phyloP scores from a whole-genome alignment of 352 stramenopile genomes.

The Phytophthora meadii region DNA sequence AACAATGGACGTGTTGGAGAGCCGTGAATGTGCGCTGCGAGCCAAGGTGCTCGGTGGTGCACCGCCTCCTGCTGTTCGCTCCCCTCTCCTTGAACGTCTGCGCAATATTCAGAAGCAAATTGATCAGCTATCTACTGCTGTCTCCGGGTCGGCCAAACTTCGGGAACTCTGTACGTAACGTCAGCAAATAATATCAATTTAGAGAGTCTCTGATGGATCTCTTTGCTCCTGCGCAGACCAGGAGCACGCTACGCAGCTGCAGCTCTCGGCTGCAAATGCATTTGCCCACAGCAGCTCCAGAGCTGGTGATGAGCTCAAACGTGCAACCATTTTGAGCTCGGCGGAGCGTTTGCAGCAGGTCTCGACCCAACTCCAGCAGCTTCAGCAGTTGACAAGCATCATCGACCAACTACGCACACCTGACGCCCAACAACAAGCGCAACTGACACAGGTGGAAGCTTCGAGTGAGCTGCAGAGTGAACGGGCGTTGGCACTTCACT shows the following conservation, averaged over 20 bases:
- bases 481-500: constrained; percentile 53
- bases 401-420: constrained; percentile 50
- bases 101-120: constrained; percentile 35
- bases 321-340: constrained; percentile 67
- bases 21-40: constrained; percentile 50
- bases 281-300: constrained; percentile 29
- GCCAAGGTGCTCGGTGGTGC: constrained; percentile 40
- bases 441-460: constrained; percentile 44
- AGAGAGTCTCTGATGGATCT: constrained; percentile 3
- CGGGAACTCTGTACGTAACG: constrained; percentile 50
- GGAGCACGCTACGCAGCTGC: constrained; percentile 40
- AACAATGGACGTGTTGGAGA: constrained; percentile 62
- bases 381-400: constrained; percentile 57
- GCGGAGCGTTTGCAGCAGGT: constrained; percentile 47
- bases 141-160: constrained; percentile 53
- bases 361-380: constrained; percentile 46
- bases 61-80: not conserved
- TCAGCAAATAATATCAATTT: not conserved
- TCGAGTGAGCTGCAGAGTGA: constrained; percentile 45
- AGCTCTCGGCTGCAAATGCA: constrained; percentile 40
- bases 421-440: constrained; percentile 17
- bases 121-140: constrained; percentile 37
- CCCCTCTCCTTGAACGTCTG: constrained; percentile 32
- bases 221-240: constrained; percentile 33
- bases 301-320: constrained; percentile 58